These are phyloP conservation scores for Setaria viridis DNA, from an alignment of 202 grass and related monocot species.

Conservation along the genomic window DNA sequence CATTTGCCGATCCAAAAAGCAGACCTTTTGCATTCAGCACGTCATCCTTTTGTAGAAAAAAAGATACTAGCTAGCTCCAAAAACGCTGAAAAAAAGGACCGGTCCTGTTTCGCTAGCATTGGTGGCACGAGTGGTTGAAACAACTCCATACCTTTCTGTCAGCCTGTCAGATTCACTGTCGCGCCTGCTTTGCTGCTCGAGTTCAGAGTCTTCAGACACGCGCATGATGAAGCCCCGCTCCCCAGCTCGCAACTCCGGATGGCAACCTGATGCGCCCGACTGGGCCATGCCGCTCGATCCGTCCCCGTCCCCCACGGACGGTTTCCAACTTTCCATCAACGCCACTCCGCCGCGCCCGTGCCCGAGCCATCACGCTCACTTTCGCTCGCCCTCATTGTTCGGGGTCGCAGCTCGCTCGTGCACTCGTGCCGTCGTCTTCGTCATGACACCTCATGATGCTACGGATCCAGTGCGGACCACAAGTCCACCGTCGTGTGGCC, in stretches of 20 bases:
- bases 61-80: neutral
- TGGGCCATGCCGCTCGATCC: neutral
- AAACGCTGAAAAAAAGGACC: neutral
- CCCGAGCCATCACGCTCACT: neutral
- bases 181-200: neutral
- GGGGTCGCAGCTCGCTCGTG: neutral
- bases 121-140: constrained; percentile 16
- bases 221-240: neutral
- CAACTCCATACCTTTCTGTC: neutral
- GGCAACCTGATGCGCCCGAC: neutral
- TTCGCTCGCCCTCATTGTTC: neutral
- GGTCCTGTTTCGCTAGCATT: neutral
- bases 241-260: neutral
- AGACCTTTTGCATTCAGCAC: neutral
- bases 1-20: neutral
- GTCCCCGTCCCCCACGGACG: neutral
- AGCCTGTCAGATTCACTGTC: neutral
- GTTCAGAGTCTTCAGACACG: neutral
- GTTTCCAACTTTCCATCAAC: neutral
- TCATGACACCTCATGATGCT: neutral
- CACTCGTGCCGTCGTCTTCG: neutral
- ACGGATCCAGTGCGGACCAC: neutral
- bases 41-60: neutral
- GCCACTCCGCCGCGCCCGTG: neutral
- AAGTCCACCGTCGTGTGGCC: neutral